phyloP scores from a whole-genome alignment of 495 filamentous ascomycete genomes.

The Aspergillus ellipticus region DNA sequence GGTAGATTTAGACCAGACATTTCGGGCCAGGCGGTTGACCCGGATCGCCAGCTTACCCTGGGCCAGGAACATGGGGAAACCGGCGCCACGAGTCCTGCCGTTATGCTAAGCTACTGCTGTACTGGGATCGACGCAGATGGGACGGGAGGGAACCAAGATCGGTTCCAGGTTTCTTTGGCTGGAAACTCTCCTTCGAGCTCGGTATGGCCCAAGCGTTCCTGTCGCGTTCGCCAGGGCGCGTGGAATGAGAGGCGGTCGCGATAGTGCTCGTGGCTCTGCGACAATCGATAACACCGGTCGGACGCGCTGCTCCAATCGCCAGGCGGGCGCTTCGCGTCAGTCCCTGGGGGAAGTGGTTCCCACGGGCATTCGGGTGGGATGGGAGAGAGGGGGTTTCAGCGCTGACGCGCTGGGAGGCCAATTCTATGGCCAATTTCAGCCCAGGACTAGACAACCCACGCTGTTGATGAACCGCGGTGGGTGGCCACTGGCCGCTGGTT shows the following conservation, averaged over 20 bases:
- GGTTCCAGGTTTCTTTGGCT: conserved; percentile 10
- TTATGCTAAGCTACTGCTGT: conserved; percentile 5
- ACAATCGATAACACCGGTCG: conserved; percentile 4
- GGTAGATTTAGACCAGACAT: too few species aligned
- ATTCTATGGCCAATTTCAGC: neutral
- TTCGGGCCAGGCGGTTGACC: too few species aligned
- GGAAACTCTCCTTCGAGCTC: conserved; percentile 7
- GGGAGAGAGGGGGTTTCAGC: neutral
- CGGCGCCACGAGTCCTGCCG: conserved; percentile 1
- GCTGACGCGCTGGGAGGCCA: neutral
- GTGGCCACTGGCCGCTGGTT: too few species aligned
- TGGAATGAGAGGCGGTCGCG: conserved; percentile 23
- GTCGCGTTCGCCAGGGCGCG: conserved; percentile 17
- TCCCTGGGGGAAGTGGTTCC: neutral
- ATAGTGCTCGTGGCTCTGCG: conserved; percentile 9
- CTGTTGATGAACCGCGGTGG: too few species aligned
- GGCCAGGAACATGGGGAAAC: neutral
- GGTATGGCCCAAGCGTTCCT: conserved; percentile 18
- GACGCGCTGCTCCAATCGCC: conserved; percentile 22
- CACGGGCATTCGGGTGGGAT: neutral
- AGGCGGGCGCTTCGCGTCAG: conserved; percentile 20
- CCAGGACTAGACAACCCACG: neutral
- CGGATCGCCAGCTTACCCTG: neutral
- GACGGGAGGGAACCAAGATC: neutral
- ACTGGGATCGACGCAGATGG: conserved; percentile 6